Evolutionary conservation across 116 monocot species (phyloP).

Genomic region (Trichopus zeylanicus): DNA sequence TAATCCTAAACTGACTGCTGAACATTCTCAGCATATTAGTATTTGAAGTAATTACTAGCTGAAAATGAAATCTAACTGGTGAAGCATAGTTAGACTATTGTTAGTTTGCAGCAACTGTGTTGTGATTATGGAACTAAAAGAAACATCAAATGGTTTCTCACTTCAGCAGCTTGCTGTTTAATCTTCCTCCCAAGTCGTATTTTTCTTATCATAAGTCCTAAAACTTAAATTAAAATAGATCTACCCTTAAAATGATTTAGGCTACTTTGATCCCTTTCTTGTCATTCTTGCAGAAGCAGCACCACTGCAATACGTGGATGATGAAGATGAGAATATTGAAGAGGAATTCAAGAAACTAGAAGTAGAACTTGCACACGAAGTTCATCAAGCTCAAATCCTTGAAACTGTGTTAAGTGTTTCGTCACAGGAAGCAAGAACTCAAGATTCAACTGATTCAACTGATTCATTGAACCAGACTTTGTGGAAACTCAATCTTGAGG

Average conservation of each 20-base stretch:
- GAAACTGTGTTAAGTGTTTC: background rate
- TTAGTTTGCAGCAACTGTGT: no score
- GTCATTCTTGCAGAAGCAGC: conserved; percentile 26
- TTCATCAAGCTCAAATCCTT: background rate
- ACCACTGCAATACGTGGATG: conserved; percentile 24
- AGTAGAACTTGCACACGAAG: conserved; percentile 28
- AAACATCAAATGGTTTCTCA: no score
- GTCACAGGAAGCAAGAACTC: background rate
- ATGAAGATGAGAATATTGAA: conserved; percentile 56
- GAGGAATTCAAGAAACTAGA: conserved; percentile 66
- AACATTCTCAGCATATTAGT: conserved; percentile 1
- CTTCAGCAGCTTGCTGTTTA: no score
- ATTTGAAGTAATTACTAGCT: no score
- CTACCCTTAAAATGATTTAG: no score
- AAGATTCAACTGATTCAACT: conserved; percentile 19
- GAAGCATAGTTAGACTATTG: no score
- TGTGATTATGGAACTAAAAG: no score
- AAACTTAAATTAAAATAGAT: no score
- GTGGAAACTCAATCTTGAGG: conserved; percentile 48
- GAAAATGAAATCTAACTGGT: no score
- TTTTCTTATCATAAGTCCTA: no score
- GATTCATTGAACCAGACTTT: conserved; percentile 37
- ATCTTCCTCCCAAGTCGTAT: no score
- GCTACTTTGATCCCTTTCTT: background rate
- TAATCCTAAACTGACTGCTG: background rate